A percentile compares a stretch with the other conserved stretches of the same genome.
These are phyloP conservation scores for Aspergillus leporis DNA, from an alignment of 495 filamentous ascomycete genomes.

Conservation along the genomic window DNA sequence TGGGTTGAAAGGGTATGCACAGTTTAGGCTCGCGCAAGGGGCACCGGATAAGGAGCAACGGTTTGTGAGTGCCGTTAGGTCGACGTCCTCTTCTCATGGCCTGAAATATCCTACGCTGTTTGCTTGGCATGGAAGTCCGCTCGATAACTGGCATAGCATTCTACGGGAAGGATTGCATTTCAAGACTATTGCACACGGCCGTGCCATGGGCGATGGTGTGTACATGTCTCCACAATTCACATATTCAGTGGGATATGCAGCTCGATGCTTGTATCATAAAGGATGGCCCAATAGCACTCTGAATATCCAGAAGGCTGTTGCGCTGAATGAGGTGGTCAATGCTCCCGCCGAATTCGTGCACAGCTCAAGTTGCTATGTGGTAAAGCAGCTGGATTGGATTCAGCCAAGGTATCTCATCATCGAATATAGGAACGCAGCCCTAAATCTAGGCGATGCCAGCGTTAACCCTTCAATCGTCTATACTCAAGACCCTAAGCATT, in stretches of 20 bases:
- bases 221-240: conserved; percentile 67
- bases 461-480: conserved; percentile 40
- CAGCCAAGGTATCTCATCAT: conserved; percentile 89
- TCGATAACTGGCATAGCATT: conserved; percentile 89
- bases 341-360: conserved; percentile 58
- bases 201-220: conserved; percentile 76
- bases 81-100: conserved; percentile 39
- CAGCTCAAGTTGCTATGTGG: conserved; percentile 65
- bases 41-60: conserved; percentile 85
- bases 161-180: conserved; percentile 81
- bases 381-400: conserved; percentile 81
- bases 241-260: conserved; percentile 60
- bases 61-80: conserved; percentile 67
- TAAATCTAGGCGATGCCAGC: neutral
- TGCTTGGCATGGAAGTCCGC: conserved; percentile 78
- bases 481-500: conserved; percentile 55
- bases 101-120: conserved; percentile 67
- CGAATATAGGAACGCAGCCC: conserved; percentile 17
- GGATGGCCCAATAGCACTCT: conserved; percentile 69
- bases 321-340: conserved; percentile 89
- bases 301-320: conserved; percentile 59
- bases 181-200: conserved; percentile 58
- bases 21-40: conserved; percentile 88
- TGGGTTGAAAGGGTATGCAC: conserved; percentile 68
- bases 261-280: neutral